A percentile compares a stretch with the other conserved stretches of the same genome.
These are phyloP conservation scores for Cicer yamashitae DNA, from an alignment of 306 rosid genomes.

Conservation along the genomic window DNA sequence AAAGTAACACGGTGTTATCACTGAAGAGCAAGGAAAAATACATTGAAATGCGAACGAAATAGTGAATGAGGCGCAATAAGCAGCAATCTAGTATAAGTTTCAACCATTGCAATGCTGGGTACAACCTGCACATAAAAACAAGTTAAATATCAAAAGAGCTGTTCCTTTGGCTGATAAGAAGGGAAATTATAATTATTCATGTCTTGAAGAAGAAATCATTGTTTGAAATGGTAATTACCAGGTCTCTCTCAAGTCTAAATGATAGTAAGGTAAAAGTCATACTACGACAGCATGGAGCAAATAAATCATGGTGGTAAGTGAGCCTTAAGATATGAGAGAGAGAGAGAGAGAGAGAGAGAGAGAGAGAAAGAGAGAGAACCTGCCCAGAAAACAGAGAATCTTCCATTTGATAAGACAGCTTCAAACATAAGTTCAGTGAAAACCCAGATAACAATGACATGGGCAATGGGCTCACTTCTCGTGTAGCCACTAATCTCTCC, in stretches of 20 bases:
- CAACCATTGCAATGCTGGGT: conserved; percentile 97
- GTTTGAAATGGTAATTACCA: conserved; percentile 8
- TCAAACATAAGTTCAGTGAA: conserved; percentile 86
- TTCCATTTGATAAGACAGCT: conserved; percentile 93
- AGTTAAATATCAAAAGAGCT: conserved; percentile 41
- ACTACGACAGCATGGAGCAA: neutral
- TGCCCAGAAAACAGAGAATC: conserved; percentile 83
- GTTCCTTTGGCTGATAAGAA: conserved; percentile 37
- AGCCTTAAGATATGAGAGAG: conserved; percentile 3
- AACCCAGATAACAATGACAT: conserved; percentile 94
- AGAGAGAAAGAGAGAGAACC: conserved; percentile 49
- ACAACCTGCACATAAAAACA: conserved; percentile 65
- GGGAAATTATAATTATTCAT: conserved; percentile 25
- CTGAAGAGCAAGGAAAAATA: conserved; percentile 49
- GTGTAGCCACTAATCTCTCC: conserved; percentile 75
- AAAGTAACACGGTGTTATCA: conserved; percentile 23
- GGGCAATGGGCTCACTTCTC: conserved; percentile 95
- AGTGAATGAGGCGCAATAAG: conserved; percentile 89
- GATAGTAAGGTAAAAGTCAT: conserved; percentile 31
- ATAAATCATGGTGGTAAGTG: conserved; percentile 14
- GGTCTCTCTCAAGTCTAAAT: conserved; percentile 8
- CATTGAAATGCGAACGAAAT: conserved; percentile 91
- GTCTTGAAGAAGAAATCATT: conserved; percentile 36
- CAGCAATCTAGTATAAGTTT: conserved; percentile 86
- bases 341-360: conserved; percentile 4